phyloP scores from a whole-genome alignment of 768 basidiomycete genomes.

The Mycena galopus region DNA sequence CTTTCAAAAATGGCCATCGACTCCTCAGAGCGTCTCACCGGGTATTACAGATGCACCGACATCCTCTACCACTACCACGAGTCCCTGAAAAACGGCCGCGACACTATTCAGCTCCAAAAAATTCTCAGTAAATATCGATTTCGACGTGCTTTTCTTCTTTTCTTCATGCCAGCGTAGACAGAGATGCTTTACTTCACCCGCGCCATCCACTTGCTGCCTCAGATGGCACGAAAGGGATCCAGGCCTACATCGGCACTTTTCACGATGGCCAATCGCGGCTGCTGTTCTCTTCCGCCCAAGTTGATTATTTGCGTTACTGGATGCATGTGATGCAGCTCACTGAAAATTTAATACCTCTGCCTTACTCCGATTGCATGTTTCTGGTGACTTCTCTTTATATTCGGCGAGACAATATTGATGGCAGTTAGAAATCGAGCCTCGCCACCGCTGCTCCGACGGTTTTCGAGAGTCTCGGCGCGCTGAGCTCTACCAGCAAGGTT shows the following conservation, averaged over 20 bases:
- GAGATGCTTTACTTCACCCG: slow-evolving; percentile 37
- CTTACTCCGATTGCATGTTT: slow-evolving; percentile 67
- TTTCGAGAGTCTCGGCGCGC: slow-evolving; percentile 54
- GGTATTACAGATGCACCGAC: slow-evolving; percentile 26
- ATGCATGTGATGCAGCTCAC: slow-evolving; percentile 60
- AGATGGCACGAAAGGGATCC: slow-evolving; percentile 29
- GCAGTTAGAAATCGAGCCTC: slow-evolving; percentile 47
- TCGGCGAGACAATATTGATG: too few relatives aligned
- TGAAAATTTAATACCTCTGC: slow-evolving; percentile 61
- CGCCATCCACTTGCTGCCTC: slow-evolving; percentile 35
- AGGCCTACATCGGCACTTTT: slow-evolving; percentile 52
- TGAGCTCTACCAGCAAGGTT: slow-evolving; percentile 62
- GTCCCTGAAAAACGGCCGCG: slow-evolving; percentile 21
- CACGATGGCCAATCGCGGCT: slow-evolving; percentile 67
- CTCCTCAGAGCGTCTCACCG: not conserved
- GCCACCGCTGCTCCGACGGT: slow-evolving; percentile 57
- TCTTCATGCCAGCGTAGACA: slow-evolving; percentile 16
- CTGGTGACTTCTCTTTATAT: slow-evolving; percentile 32
- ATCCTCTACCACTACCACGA: slow-evolving; percentile 26
- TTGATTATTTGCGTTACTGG: slow-evolving; percentile 74
- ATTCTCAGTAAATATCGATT: slow-evolving; percentile 25
- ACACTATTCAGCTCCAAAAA: slow-evolving; percentile 33
- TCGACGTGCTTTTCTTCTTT: not conserved
- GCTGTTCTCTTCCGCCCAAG: slow-evolving; percentile 71
- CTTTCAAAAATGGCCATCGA: slow-evolving; percentile 4